phyloP scores from a whole-genome alignment of 768 basidiomycete species.

The Dioszegia crocea region DNA sequence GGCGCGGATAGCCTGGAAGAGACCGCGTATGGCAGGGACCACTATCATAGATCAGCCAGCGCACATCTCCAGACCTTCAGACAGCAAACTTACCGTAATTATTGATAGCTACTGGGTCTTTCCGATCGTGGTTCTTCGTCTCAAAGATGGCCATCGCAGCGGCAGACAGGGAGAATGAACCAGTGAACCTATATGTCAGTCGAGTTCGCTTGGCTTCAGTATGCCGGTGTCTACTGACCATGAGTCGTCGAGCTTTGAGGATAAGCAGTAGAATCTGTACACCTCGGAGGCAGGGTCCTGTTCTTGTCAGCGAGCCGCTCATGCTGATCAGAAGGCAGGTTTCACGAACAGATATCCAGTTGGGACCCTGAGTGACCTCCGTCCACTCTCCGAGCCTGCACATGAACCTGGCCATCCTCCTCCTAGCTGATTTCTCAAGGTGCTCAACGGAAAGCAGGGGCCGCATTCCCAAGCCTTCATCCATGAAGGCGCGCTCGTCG shows the following conservation, averaged over 20 bases:
- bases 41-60: constrained; percentile 19
- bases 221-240: constrained; percentile 43
- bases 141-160: constrained; percentile 40
- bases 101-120: constrained; percentile 31
- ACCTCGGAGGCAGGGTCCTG: constrained; percentile 38
- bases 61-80: neutral
- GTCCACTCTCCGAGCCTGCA: constrained; percentile 42
- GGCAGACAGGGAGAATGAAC: constrained; percentile 27
- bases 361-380: constrained; percentile 23
- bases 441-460: constrained; percentile 12
- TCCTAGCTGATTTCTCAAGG: neutral
- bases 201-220: too few relatives aligned
- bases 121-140: constrained; percentile 15
- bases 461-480: constrained; percentile 28
- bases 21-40: constrained; percentile 44
- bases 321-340: neutral
- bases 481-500: constrained; percentile 16
- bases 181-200: constrained; percentile 28
- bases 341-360: constrained; percentile 35
- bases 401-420: constrained; percentile 32
- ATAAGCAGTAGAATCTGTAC: constrained; percentile 31
- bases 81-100: constrained; percentile 32
- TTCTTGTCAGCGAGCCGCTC: neutral
- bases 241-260: constrained; percentile 33
- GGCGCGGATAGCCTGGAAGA: constrained; percentile 40